These are phyloP conservation scores for Picochlorum sp. DNA, from an alignment of 139 green algal species.

Conservation along the genomic window DNA sequence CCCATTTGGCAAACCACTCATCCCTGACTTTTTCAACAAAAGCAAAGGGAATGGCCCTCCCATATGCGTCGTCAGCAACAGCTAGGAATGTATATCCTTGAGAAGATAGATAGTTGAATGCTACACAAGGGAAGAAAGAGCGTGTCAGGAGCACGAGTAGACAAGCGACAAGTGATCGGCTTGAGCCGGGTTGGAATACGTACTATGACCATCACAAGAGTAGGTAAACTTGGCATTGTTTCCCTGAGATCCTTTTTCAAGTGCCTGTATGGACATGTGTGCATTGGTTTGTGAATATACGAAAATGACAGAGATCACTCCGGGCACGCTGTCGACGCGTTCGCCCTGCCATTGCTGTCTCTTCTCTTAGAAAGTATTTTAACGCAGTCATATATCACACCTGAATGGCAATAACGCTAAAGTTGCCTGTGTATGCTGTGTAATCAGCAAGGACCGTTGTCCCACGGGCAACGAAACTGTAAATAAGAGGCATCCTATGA, in stretches of 20 bases:
- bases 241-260: constrained; percentile 42
- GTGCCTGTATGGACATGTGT: constrained; percentile 16
- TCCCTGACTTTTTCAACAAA: constrained; percentile 76
- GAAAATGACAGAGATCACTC: neutral
- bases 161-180: neutral
- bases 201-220: constrained; percentile 43
- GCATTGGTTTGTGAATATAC: neutral
- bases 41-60: constrained; percentile 87
- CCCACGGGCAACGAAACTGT: constrained; percentile 64
- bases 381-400: neutral
- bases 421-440: constrained; percentile 85
- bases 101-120: constrained; percentile 38
- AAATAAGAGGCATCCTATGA: constrained; percentile 67
- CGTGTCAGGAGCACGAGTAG: neutral
- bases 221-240: constrained; percentile 53
- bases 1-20: constrained; percentile 65
- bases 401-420: constrained; percentile 81
- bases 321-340: neutral
- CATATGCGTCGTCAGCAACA: constrained; percentile 85
- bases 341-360: neutral
- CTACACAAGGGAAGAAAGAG: constrained; percentile 8
- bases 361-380: constrained; percentile 57
- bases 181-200: neutral
- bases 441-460: constrained; percentile 82
- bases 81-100: constrained; percentile 66